Evolutionary conservation across 176 grass and related monocot genomes (phyloP).

Genomic region (Rhipidocladum racemiflorum): DNA sequence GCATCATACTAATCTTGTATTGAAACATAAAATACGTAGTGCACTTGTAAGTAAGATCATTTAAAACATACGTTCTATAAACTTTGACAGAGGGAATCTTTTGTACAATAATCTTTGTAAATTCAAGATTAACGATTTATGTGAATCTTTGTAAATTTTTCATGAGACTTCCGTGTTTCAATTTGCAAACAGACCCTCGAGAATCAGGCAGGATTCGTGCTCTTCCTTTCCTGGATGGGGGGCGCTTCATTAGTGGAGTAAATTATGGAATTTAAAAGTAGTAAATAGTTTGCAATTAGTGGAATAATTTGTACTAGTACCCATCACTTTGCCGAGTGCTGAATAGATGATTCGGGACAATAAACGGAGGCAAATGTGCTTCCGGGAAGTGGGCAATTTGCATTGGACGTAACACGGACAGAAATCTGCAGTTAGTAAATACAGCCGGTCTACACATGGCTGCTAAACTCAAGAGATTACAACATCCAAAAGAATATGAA

Average conservation of each 20-base stretch:
- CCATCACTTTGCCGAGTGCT: not conserved
- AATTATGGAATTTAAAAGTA: not conserved
- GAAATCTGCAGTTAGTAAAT: not conserved
- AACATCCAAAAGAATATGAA: not conserved
- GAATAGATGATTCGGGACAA: not conserved
- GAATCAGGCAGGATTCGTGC: not conserved
- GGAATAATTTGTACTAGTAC: not conserved
- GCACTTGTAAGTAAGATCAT: too few relatives aligned
- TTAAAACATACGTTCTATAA: too few relatives aligned
- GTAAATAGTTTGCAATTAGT: not conserved
- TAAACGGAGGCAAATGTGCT: not conserved
- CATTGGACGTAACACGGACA: too few relatives aligned
- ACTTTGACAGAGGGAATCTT: too few relatives aligned
- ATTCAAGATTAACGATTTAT: too few relatives aligned
- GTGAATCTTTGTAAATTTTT: not conserved
- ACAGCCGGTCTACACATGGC: not conserved
- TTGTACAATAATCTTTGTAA: too few relatives aligned
- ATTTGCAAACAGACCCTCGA: not conserved
- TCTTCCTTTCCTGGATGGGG: not conserved
- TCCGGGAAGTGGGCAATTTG: not conserved
- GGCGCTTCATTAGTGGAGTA: not conserved
- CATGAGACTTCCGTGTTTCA: not conserved
- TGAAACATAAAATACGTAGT: too few relatives aligned
- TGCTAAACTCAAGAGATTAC: not conserved
- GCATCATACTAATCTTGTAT: too few relatives aligned